Conservation (phyloP, 176 grass and related monocot genomes). For the Musa itinerans region DNA sequence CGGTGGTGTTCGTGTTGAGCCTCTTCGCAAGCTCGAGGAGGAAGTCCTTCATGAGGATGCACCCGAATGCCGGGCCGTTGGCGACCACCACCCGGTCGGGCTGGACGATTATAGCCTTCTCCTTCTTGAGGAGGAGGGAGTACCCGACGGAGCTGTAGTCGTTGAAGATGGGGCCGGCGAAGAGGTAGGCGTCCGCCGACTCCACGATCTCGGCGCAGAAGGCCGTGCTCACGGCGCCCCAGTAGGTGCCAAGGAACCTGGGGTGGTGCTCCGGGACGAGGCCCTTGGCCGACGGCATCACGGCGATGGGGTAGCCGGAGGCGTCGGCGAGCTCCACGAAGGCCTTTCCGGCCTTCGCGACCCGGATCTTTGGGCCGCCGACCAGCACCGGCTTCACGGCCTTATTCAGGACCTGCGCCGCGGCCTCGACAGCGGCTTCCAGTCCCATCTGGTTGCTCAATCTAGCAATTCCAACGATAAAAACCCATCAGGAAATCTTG, state of each 20-base stretch:
- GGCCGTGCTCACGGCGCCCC: constrained; percentile 19
- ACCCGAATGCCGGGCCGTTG: constrained; percentile 14
- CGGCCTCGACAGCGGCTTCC: constrained; percentile 16
- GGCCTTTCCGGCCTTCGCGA: constrained; percentile 17
- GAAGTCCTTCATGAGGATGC: constrained; percentile 25
- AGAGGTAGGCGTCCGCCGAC: constrained; percentile 24
- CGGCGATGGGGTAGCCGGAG: constrained; percentile 6
- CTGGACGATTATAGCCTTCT: constrained; percentile 22
- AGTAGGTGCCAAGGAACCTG: constrained; percentile 21
- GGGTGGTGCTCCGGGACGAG: constrained; percentile 23
- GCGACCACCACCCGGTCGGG: constrained; percentile 18
- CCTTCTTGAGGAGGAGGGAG: constrained; percentile 24
- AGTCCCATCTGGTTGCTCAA: constrained; percentile 20
- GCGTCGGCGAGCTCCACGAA: constrained; percentile 19
- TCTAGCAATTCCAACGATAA: background rate
- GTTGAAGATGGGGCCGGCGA: constrained; percentile 19
- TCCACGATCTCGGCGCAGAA: constrained; percentile 26
- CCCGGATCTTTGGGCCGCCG: constrained; percentile 18
- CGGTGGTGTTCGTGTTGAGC: constrained; percentile 15
- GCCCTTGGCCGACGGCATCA: constrained; percentile 20
- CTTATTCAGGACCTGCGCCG: constrained; percentile 11
- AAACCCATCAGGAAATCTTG: background rate
- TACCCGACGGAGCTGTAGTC: constrained; percentile 24
- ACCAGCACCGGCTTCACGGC: constrained; percentile 22
- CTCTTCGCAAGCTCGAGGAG: constrained; percentile 10